Evolutionary conservation across 352 stramenopile genomes (phyloP), one percentile per base, ranked within the genome.

Genomic region (Phytophthora pluvialis): DNA sequence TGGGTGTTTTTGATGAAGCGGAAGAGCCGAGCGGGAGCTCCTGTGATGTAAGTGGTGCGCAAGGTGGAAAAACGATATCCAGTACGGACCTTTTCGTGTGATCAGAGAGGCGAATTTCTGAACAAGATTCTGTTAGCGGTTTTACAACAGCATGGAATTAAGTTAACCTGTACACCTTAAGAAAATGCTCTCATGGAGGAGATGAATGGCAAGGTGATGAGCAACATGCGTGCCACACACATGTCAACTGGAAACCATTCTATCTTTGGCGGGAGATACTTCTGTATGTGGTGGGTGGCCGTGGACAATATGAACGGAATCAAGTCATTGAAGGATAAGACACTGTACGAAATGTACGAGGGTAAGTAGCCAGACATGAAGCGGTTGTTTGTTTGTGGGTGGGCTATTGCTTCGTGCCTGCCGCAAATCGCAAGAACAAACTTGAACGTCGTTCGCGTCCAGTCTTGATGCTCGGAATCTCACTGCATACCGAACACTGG

Each of bases 271-370:
- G 36, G 36, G 36, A 43, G 15, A n/a, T 43, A 21, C 15, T 43
- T 43, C 36, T 43, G 36, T 43, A 43, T n/a, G 36, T 43, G 36
- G 36, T 43, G 16, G 36, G n/a, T n/a, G n/a, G n/a, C 36, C 13
- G 36, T 43, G 13, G 36, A 43, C 21, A 43, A 43, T 43, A 43
- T 43, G 36, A 43, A 15, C n/a, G 36, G 36, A 15, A 43, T 15
- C 36, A 43, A 43, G 21, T 10, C 36, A 8, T 43, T 43, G 15
- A 21, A 18, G 15, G 13, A 43, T 43, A 43, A 43, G 15, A 43
- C 36, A 15, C 36, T 15, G 36, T 43, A 43, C 36, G 12, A 43
- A 15, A 43, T 43, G 36, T 43, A 43, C 36, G 36, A 43, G 15
- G 36, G 36, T 7, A 43, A 43, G 13, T 21, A 43, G 13, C 36